Evolutionary conservation across 179 eudicot genomes (phyloP).

Genomic region (Silene noctiflora): DNA sequence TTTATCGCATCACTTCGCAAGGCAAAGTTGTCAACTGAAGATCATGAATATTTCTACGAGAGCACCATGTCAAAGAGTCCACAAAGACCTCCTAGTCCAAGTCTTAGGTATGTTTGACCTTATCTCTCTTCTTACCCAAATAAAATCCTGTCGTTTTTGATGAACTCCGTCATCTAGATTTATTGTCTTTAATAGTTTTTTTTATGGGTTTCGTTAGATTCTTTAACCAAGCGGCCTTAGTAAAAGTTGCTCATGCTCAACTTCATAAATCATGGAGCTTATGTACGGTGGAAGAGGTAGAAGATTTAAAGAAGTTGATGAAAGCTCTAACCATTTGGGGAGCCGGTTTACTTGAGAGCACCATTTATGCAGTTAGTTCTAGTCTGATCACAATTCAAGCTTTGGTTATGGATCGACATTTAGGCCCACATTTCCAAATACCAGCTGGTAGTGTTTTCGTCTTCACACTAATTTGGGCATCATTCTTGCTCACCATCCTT

Average conservation of each 20-base stretch:
- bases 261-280: conserved; percentile 33
- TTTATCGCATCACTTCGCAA: conserved; percentile 29
- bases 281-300: conserved; percentile 42
- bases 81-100: conserved; percentile 20
- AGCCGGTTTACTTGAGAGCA: conserved; percentile 30
- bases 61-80: not conserved
- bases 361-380: conserved; percentile 30
- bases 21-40: not conserved
- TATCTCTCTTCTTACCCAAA: not conserved
- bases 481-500: conserved; percentile 23
- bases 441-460: conserved; percentile 41
- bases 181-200: not conserved
- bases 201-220: conserved; percentile 21
- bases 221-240: conserved; percentile 42
- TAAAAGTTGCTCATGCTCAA: conserved; percentile 4
- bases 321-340: conserved; percentile 44
- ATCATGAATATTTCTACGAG: conserved; percentile 23
- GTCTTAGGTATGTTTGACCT: conserved; percentile 22
- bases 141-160: not conserved
- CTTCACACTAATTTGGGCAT: conserved; percentile 28
- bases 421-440: conserved; percentile 32
- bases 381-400: conserved; percentile 37
- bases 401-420: conserved; percentile 39
- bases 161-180: not conserved
- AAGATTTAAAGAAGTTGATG: conserved; percentile 39